phyloP scores from a whole-genome alignment of 495 filamentous ascomycete genomes.

The Cetradonia linearis region DNA sequence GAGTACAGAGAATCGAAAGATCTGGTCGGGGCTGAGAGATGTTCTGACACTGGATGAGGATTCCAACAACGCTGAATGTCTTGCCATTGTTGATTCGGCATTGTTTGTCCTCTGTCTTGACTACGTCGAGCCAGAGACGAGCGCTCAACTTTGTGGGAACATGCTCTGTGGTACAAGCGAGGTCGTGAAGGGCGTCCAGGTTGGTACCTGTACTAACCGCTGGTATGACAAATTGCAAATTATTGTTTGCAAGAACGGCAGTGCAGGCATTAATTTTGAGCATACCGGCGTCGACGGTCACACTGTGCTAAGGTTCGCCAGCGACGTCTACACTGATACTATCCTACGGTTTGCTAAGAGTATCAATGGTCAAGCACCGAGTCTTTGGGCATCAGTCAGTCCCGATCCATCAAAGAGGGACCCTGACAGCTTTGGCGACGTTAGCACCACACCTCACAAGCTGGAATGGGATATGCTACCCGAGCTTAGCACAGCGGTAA shows the following conservation, averaged over 20 bases:
- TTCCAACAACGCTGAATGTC: slow-evolving; percentile 90
- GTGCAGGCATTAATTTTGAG: slow-evolving; percentile 97
- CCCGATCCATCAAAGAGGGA: slow-evolving; percentile 93
- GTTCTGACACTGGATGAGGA: slow-evolving; percentile 75
- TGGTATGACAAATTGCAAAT: slow-evolving; percentile 99
- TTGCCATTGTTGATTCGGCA: slow-evolving; percentile 89
- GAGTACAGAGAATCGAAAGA: slow-evolving; percentile 91
- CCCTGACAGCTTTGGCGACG: slow-evolving; percentile 85
- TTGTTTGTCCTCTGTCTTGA: slow-evolving; percentile 89
- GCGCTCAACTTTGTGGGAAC: slow-evolving; percentile 80
- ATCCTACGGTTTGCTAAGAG: slow-evolving; percentile 92
- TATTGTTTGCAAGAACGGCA: slow-evolving; percentile 97
- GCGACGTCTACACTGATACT: slow-evolving; percentile 94
- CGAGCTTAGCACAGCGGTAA: slow-evolving; percentile 79
- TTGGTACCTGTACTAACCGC: slow-evolving; percentile 93
- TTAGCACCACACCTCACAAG: slow-evolving; percentile 88
- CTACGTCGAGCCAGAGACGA: slow-evolving; percentile 71
- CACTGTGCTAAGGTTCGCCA: slow-evolving; percentile 91
- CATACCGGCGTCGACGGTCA: slow-evolving; percentile 98
- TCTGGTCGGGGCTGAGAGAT: slow-evolving; percentile 86
- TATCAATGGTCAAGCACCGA: slow-evolving; percentile 91
- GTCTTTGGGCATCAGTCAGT: slow-evolving; percentile 79
- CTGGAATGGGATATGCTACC: slow-evolving; percentile 97
- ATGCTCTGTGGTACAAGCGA: slow-evolving; percentile 96
- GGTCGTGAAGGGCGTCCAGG: slow-evolving; percentile 85